Percentiles rank a stretch among this genome's conserved stretches.
Conservation (phyloP, 2,329 filamentous ascomycete genomes). For the Aspergillus fischeri region DNA sequence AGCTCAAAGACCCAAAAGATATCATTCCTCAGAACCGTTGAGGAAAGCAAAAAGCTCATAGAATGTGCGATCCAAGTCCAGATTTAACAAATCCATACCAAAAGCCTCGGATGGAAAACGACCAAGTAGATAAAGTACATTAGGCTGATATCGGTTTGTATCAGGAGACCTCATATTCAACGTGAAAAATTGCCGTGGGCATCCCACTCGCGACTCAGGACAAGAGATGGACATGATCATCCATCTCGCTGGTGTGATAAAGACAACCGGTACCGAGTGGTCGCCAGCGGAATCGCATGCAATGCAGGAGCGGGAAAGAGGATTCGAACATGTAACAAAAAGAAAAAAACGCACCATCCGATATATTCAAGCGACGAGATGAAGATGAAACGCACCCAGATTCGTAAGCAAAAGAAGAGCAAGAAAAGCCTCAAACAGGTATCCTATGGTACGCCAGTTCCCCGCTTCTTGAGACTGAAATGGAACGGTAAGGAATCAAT, state of each 20-base stretch:
- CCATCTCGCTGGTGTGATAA: neutral
- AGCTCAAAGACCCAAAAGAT: slow-evolving; percentile 13
- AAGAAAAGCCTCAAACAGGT: slow-evolving; percentile 20
- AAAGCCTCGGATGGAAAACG: slow-evolving; percentile 14
- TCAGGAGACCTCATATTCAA: slow-evolving; percentile 5
- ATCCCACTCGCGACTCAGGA: neutral
- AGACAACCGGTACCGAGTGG: slow-evolving; percentile 4
- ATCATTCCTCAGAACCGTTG: slow-evolving; percentile 4
- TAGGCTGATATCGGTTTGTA: slow-evolving; percentile 19
- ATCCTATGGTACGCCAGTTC: slow-evolving; percentile 30
- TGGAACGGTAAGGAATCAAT: neutral
- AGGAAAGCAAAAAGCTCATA: slow-evolving; percentile 8
- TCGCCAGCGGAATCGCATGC: slow-evolving; percentile 2
- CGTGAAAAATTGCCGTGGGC: neutral
- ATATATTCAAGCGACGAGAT: slow-evolving; percentile 20
- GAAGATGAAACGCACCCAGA: slow-evolving; percentile 8
- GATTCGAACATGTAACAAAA: slow-evolving; percentile 4
- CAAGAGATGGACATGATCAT: neutral
- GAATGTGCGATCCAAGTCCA: slow-evolving; percentile 5
- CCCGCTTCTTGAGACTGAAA: slow-evolving; percentile 19
- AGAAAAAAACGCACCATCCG: slow-evolving; percentile 15
- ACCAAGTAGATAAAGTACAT: slow-evolving; percentile 29
- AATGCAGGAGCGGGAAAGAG: neutral
- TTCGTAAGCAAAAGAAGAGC: slow-evolving; percentile 3
- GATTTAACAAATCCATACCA: slow-evolving; percentile 2